Percentiles rank a stretch among this genome's conserved stretches.
Conservation (phyloP, 306 rosid species). For the Datisca glomerata region DNA sequence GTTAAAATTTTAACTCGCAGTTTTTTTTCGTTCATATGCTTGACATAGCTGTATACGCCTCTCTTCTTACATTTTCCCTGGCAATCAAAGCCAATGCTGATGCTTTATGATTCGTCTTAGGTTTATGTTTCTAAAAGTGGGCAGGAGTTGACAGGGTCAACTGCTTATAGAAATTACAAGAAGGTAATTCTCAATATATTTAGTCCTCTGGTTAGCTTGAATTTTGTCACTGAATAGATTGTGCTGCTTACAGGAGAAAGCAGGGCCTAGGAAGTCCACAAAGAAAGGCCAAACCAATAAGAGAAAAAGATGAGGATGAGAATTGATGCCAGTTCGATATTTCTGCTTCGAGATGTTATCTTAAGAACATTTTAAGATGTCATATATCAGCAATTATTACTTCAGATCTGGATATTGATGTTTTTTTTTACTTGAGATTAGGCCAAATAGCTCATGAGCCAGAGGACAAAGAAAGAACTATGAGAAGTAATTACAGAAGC, state of each 20-base stretch:
- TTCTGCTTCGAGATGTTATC: no score
- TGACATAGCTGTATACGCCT: no score
- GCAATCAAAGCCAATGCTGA: slow-evolving; percentile 19
- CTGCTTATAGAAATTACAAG: slow-evolving; percentile 50
- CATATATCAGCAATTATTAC: slow-evolving; percentile 20
- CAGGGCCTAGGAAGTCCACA: slow-evolving; percentile 20
- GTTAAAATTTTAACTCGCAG: no score
- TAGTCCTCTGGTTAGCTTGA: no score
- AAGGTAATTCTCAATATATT: slow-evolving; percentile 21
- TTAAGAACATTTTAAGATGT: neutral
- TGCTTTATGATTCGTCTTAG: slow-evolving; percentile 24
- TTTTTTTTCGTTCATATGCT: no score
- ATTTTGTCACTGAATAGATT: no score
- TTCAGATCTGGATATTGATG: no score
- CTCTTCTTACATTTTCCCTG: no score
- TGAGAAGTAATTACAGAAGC: no score
- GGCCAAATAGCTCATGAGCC: no score
- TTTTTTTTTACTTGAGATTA: no score
- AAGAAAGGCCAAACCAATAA: slow-evolving; percentile 3
- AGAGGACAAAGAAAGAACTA: no score
- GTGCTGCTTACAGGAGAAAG: slow-evolving; percentile 51
- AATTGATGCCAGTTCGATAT: neutral
- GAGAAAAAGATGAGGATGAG: neutral
- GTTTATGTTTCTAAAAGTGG: slow-evolving; percentile 65
- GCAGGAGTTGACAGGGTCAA: slow-evolving; percentile 54